These are phyloP conservation scores for Mortierella sp. DNA, from an alignment of 371 early-diverging fungal genomes.

Conservation along the genomic window DNA sequence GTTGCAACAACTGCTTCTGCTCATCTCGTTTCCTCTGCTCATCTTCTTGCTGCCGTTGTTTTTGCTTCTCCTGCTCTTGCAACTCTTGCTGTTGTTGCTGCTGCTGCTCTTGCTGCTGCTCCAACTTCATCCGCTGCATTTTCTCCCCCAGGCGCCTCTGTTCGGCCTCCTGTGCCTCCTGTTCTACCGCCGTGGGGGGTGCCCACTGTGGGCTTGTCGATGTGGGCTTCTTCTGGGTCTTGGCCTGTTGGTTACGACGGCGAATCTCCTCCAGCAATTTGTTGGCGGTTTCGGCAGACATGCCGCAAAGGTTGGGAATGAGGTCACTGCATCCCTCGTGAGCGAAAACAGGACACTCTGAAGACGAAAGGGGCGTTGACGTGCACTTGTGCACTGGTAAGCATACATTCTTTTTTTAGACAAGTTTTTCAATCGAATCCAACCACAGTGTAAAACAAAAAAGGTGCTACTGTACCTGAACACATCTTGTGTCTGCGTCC, in stretches of 20 bases:
- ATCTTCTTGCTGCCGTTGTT: conserved; percentile 37
- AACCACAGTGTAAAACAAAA: neutral
- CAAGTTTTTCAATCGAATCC: too few species aligned
- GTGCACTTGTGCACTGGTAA: neutral
- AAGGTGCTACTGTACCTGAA: conserved; percentile 54
- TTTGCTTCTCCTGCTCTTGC: conserved; percentile 39
- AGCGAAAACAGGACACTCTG: conserved; percentile 81
- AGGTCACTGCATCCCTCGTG: conserved; percentile 86
- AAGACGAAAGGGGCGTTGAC: neutral
- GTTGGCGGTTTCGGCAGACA: conserved; percentile 84
- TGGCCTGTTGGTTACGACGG: conserved; percentile 49
- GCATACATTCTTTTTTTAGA: conserved; percentile 16
- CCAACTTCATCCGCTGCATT: conserved; percentile 58
- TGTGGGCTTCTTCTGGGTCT: conserved; percentile 20
- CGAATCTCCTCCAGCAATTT: conserved; percentile 77
- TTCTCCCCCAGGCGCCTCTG: conserved; percentile 38
- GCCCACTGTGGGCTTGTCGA: conserved; percentile 20
- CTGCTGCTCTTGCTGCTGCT: conserved; percentile 53
- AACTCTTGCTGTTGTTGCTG: conserved; percentile 43
- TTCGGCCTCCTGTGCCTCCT: conserved; percentile 1
- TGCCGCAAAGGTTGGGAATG: conserved; percentile 93
- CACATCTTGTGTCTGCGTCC: conserved; percentile 78
- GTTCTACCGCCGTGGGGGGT: neutral
- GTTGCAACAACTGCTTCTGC: conserved; percentile 33
- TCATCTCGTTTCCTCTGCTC: conserved; percentile 42